These are phyloP conservation scores for Chrysanthemum seticuspe DNA, from an alignment of 129 eudicot genomes.

Conservation along the genomic window DNA sequence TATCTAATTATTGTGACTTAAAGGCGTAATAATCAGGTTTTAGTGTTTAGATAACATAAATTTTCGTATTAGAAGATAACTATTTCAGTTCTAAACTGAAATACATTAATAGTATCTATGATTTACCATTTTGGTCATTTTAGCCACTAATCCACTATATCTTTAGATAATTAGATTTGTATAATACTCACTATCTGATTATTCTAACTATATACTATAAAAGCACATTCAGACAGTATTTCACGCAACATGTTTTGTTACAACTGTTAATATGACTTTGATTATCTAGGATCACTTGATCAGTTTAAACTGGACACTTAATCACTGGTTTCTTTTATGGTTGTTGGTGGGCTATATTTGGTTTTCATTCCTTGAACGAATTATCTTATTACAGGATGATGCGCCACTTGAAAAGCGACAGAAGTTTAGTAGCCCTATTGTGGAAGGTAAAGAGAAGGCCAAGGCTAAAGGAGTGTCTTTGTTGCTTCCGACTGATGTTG, in stretches of 20 bases:
- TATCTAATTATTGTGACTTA: not conserved
- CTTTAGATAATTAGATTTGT: not conserved
- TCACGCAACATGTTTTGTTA: not conserved
- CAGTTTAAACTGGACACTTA: not conserved
- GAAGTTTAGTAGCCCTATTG: conserved; percentile 40
- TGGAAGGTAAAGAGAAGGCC: conserved; percentile 47
- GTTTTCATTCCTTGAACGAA: not conserved
- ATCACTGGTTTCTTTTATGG: not conserved
- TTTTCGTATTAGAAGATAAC: not conserved
- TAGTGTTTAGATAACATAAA: not conserved
- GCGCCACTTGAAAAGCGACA: conserved; percentile 71
- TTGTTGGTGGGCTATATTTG: not conserved
- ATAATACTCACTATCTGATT: too few relatives aligned
- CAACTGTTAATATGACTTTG: not conserved
- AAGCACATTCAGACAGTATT: not conserved
- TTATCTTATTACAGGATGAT: conserved; percentile 53
- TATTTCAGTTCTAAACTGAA: not conserved
- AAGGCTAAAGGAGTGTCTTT: conserved; percentile 78
- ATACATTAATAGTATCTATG: not conserved
- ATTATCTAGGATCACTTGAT: not conserved
- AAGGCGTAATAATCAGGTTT: not conserved
- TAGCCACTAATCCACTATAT: not conserved
- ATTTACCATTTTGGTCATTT: conserved; percentile 1
- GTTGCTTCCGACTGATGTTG: conserved; percentile 82
- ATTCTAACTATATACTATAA: not conserved